Evolutionary conservation across 1,284 basidiomycete genomes (phyloP), one percentile per base, ranked within the genome.

Genomic region (Ceraceosorus guamensis): DNA sequence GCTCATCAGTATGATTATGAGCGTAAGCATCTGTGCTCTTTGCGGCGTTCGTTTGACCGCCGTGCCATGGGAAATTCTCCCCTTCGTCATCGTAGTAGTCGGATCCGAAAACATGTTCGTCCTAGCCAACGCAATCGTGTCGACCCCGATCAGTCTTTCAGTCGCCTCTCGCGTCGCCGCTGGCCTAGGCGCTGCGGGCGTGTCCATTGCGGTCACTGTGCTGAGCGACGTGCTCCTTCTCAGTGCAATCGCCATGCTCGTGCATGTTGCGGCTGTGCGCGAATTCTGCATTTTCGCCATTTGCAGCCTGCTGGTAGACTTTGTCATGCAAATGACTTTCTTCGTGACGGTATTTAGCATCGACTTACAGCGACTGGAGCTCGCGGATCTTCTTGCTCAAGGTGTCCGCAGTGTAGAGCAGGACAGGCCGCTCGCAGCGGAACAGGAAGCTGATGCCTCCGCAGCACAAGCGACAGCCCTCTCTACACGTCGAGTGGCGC

Each of bases 101-200:
- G 93, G 93, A 7, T 88, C 90, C 1, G 93, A 97, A 78, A 96
- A 96, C 71, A 97, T 97, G 92, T 89, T 90, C 75, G 87, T 87
- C 67, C 80, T 98, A 71, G 89, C 91, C 75, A 70, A 90, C 67
- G 90, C 91, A 0, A 89, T 98, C 41, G 85, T 88, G 24, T 87
- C 84, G 65, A 95, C 93, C 1, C 86, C 90, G 2, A 86, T 97
- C 47, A 85, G 87, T 1, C 81, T 95, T 35, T 85, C 91, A 0
- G 91, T 97, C 10, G 91, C 93, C 62, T 87, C 91, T 64, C 85
- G 93, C 32, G 89, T 97, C 55, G 91, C 89, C 0, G 83, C 88
- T 59, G 93, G 91, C 3, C 80, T 97, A 31, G 86, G 86, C 67
- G 83, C 85, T 50, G 91, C 88, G 2, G 93, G 92, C 3, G 87